These are phyloP conservation scores for Oryza australiensis DNA, from an alignment of 176 grass and related monocot genomes.

Conservation along the genomic window DNA sequence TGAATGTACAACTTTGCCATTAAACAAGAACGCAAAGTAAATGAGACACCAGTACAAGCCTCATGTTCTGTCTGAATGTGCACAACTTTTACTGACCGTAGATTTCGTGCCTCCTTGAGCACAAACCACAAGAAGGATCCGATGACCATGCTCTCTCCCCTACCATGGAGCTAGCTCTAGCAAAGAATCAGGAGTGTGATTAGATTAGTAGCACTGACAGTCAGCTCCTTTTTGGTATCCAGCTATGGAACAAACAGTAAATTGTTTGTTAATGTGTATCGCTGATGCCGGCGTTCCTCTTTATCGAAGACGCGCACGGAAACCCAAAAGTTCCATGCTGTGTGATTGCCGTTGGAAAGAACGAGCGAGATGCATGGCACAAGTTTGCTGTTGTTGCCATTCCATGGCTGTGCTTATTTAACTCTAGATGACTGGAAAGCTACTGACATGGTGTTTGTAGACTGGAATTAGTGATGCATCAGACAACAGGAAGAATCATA, in stretches of 20 bases:
- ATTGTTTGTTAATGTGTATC: neutral
- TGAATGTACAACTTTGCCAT: slow-evolving; percentile 26
- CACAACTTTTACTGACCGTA: slow-evolving; percentile 11
- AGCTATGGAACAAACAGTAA: neutral
- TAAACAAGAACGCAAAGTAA: neutral
- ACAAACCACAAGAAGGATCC: slow-evolving; percentile 22
- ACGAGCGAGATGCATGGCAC: slow-evolving; percentile 10
- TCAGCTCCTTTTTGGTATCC: neutral
- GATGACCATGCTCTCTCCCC: neutral
- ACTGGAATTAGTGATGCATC: neutral
- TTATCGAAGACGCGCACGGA: slow-evolving; percentile 30
- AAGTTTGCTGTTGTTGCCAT: slow-evolving; percentile 23
- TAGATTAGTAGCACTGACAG: slow-evolving; percentile 1
- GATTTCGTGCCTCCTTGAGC: slow-evolving; percentile 20
- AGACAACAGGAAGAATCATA: slow-evolving; percentile 11
- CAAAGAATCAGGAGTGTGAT: slow-evolving; percentile 11
- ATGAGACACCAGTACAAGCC: slow-evolving; percentile 18
- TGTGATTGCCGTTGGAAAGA: slow-evolving; percentile 16
- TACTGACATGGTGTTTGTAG: neutral
- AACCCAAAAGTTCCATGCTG: slow-evolving; percentile 42
- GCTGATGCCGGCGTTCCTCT: slow-evolving; percentile 17
- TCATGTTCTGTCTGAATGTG: slow-evolving; percentile 40
- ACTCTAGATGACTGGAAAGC: slow-evolving; percentile 21
- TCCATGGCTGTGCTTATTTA: slow-evolving; percentile 3
- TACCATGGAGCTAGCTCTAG: neutral